Conservation (phyloP, 495 filamentous ascomycete species). For the Zalerion maritima region DNA sequence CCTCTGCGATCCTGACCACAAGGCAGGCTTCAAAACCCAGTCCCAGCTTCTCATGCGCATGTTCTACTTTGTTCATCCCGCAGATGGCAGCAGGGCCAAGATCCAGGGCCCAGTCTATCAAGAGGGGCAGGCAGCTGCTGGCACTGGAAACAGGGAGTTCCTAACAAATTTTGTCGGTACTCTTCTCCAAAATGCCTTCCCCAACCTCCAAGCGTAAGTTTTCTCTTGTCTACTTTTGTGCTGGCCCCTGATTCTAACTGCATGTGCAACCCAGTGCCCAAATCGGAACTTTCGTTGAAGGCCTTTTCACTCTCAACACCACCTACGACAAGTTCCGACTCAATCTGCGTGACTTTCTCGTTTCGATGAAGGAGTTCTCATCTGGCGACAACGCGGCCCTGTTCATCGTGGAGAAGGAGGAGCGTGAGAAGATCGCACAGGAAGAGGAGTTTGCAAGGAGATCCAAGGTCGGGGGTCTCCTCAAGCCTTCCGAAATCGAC, state of each 20-base stretch:
- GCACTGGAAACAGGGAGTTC: conserved; percentile 81
- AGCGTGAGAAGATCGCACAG: conserved; percentile 60
- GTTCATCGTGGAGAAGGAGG: conserved; percentile 89
- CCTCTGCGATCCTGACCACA: conserved; percentile 92
- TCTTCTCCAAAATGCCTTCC: conserved; percentile 81
- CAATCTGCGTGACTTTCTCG: conserved; percentile 88
- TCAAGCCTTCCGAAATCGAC: conserved; percentile 88
- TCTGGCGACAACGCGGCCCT: conserved; percentile 83
- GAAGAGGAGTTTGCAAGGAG: conserved; percentile 71
- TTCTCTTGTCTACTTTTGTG: neutral
- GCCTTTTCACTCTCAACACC: conserved; percentile 66
- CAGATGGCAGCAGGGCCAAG: conserved; percentile 51
- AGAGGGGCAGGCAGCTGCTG: conserved; percentile 60
- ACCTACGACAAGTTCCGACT: conserved; percentile 84
- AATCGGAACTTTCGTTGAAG: conserved; percentile 77
- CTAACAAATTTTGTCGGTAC: conserved; percentile 70
- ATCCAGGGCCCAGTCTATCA: conserved; percentile 84
- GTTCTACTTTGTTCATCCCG: conserved; percentile 75
- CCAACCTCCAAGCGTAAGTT: conserved; percentile 79
- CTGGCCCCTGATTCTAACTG: conserved; percentile 20
- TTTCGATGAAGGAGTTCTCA: conserved; percentile 93
- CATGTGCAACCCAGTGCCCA: conserved; percentile 42
- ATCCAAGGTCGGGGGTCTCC: conserved; percentile 80
- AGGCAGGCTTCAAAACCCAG: conserved; percentile 96
- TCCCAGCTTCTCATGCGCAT: conserved; percentile 84